phyloP scores from a whole-genome alignment of 768 basidiomycete species.

The Solioccasus polychromus region DNA sequence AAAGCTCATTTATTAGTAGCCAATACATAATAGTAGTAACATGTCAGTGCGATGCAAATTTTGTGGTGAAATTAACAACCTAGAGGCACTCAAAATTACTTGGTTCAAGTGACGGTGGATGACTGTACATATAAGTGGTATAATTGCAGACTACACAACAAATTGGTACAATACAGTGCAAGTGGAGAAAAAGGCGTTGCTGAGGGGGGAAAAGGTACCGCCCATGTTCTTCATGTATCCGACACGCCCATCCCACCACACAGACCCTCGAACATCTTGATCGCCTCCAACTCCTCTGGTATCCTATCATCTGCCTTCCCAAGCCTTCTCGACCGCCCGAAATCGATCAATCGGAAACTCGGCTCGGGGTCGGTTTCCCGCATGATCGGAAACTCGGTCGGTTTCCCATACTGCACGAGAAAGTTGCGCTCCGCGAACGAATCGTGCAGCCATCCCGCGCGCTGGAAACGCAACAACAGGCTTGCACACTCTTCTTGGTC shows the following conservation, averaged over 20 bases:
- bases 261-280: conserved; percentile 6
- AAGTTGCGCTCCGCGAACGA: conserved; percentile 44
- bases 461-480: conserved; percentile 41
- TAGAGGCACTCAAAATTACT: too few relatives aligned
- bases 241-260: background rate
- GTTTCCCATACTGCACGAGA: conserved; percentile 41
- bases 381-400: conserved; percentile 25
- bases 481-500: conserved; percentile 40
- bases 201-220: too few relatives aligned
- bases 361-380: conserved; percentile 5
- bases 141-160: too few relatives aligned
- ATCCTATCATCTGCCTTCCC: background rate
- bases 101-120: too few relatives aligned
- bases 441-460: conserved; percentile 37
- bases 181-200: too few relatives aligned
- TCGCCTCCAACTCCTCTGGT: conserved; percentile 1
- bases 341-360: conserved; percentile 51
- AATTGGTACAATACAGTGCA: too few relatives aligned
- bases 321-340: conserved; percentile 37
- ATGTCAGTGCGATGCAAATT: too few relatives aligned
- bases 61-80: too few relatives aligned
- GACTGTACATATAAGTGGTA: too few relatives aligned
- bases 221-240: too few relatives aligned
- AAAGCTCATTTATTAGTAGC: too few relatives aligned
- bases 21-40: too few relatives aligned